Evolutionary conservation across 1,284 basidiomycete species (phyloP).

Genomic region (Phellinidium pouzarii): DNA sequence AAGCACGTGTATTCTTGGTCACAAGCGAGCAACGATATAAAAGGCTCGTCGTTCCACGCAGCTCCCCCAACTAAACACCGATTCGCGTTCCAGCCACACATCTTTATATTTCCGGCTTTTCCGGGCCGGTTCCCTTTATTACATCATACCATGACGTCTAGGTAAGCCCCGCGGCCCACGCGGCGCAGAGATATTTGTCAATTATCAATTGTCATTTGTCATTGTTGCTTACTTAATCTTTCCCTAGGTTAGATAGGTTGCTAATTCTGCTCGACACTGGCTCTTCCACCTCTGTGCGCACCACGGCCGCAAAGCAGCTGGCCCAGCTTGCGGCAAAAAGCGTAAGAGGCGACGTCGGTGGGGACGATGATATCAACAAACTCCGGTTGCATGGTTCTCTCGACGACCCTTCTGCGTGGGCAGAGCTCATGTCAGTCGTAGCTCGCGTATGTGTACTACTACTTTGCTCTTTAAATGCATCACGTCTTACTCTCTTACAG

Average conservation of each 20-base stretch:
- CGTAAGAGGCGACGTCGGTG: slow-evolving; percentile 74
- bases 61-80: slow-evolving; percentile 1
- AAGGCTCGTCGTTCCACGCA: not conserved
- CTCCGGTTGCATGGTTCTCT: slow-evolving; percentile 49
- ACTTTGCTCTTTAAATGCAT: slow-evolving; percentile 6
- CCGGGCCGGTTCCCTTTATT: slow-evolving; percentile 20
- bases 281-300: slow-evolving; percentile 77
- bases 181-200: not conserved
- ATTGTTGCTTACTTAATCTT: not conserved
- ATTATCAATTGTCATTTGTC: not conserved
- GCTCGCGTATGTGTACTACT: slow-evolving; percentile 59
- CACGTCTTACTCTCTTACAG: slow-evolving; percentile 31
- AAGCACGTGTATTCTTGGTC: not conserved
- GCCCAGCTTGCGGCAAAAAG: slow-evolving; percentile 83
- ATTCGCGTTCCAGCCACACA: slow-evolving; percentile 3
- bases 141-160: slow-evolving; percentile 24
- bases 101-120: slow-evolving; percentile 4
- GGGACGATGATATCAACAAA: slow-evolving; percentile 70
- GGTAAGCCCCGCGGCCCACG: slow-evolving; percentile 7
- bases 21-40: slow-evolving; percentile 14
- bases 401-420: slow-evolving; percentile 66
- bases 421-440: slow-evolving; percentile 77
- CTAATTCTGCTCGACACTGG: slow-evolving; percentile 88
- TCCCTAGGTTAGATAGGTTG: slow-evolving; percentile 79
- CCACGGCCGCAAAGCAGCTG: slow-evolving; percentile 88